A percentile compares a stretch with the other conserved stretches of the same genome.
These are phyloP conservation scores for Dioszegia aurantiaca DNA, from an alignment of 768 basidiomycete genomes.

Conservation along the genomic window DNA sequence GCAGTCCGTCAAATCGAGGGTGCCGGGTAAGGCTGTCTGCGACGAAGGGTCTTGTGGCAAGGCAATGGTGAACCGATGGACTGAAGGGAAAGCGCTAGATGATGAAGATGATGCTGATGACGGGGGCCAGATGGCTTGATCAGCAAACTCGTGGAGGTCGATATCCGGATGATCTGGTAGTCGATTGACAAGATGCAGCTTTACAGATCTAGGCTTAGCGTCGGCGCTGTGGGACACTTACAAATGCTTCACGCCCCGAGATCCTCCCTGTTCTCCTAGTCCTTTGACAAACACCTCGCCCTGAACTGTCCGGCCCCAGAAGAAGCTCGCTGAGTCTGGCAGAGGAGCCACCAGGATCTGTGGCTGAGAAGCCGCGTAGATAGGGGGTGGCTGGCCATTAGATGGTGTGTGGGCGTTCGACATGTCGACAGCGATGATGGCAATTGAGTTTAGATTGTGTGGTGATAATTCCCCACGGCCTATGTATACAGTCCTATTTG, in stretches of 20 bases:
- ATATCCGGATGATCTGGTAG: slow-evolving; percentile 29
- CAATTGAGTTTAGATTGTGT: no score
- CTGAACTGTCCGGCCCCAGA: slow-evolving; percentile 42
- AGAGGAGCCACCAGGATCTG: slow-evolving; percentile 46
- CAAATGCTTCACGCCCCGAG: slow-evolving; percentile 26
- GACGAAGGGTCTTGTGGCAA: slow-evolving; percentile 19
- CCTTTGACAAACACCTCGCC: slow-evolving; percentile 51
- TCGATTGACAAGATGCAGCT: slow-evolving; percentile 33
- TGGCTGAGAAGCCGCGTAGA: slow-evolving; percentile 40
- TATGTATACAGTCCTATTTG: no score
- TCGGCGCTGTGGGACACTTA: slow-evolving; percentile 11
- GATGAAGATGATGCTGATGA: slow-evolving; percentile 7
- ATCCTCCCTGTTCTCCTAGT: slow-evolving; percentile 25
- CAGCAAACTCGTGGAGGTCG: slow-evolving; percentile 23
- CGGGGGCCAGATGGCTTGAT: slow-evolving; percentile 28
- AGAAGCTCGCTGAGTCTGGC: slow-evolving; percentile 47
- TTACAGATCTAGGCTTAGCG: slow-evolving; percentile 25
- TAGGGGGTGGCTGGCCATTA: slow-evolving; percentile 29
- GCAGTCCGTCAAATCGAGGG: slow-evolving; percentile 36
- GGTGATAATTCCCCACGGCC: no score
- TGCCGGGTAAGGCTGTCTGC: slow-evolving; percentile 33
- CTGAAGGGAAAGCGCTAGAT: slow-evolving; percentile 22
- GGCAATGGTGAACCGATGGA: slow-evolving; percentile 38
- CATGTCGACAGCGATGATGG: no score
- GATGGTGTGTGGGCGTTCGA: neutral